Evolutionary conservation across 345 rosid genomes (phyloP).

Genomic region (Sonneratia caseolaris): DNA sequence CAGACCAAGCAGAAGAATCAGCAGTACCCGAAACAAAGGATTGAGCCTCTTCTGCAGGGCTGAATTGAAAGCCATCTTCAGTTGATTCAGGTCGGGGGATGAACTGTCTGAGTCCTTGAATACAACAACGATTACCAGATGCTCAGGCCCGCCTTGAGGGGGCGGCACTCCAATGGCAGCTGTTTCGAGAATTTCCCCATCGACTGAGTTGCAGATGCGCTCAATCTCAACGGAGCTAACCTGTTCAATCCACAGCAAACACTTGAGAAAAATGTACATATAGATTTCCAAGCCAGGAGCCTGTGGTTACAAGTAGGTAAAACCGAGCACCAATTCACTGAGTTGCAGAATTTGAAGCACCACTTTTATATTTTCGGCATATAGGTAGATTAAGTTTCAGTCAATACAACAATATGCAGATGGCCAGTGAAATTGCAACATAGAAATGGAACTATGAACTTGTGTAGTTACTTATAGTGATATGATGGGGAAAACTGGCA

Average conservation of each 20-base stretch:
- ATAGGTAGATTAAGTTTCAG: neutral
- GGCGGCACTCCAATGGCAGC: conserved; percentile 96
- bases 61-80: conserved; percentile 61
- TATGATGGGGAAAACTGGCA: neutral
- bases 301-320: neutral
- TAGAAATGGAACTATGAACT: neutral
- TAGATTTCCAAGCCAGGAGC: neutral
- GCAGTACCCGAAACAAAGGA: conserved; percentile 73
- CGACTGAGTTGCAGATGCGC: conserved; percentile 67
- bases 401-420: neutral
- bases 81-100: conserved; percentile 31
- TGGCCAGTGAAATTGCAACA: neutral
- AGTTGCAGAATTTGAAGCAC: neutral
- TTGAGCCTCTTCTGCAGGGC: conserved; percentile 81
- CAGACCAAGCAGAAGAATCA: neutral
- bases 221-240: conserved; percentile 90
- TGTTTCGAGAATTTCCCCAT: conserved; percentile 65
- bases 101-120: conserved; percentile 30
- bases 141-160: conserved; percentile 84
- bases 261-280: neutral
- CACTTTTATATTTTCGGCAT: neutral
- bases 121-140: conserved; percentile 64
- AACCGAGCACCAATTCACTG: neutral
- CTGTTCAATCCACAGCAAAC: conserved; percentile 22
- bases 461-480: neutral